A percentile compares a stretch with the other conserved stretches of the same genome.
phyloP scores from a whole-genome alignment of 495 filamentous ascomycete species.

The Penicillium robsamsonii region DNA sequence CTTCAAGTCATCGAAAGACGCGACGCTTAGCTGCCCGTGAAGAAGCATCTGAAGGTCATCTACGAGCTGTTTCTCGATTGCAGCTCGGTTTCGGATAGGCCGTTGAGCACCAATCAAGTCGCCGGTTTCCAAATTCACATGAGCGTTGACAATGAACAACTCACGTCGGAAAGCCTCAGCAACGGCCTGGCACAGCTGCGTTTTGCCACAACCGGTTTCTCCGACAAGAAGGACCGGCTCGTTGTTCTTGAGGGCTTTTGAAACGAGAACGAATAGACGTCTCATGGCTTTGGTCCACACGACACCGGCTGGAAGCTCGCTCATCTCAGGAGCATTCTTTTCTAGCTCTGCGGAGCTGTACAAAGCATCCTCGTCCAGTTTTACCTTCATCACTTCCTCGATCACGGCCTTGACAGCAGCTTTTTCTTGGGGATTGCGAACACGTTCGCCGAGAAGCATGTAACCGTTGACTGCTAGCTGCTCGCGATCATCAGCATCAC shows the following conservation, averaged over 20 bases:
- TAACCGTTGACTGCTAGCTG: conserved; percentile 90
- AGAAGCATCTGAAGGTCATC: conserved; percentile 57
- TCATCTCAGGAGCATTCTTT: conserved; percentile 36
- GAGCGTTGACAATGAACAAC: conserved; percentile 89
- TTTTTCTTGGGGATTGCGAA: conserved; percentile 86
- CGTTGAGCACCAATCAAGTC: conserved; percentile 95
- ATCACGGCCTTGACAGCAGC: conserved; percentile 81
- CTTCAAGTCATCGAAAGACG: conserved; percentile 47
- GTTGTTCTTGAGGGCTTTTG: conserved; percentile 79
- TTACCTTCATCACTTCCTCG: conserved; percentile 87
- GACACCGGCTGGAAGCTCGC: conserved; percentile 53
- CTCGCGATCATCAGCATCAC: conserved; percentile 78
- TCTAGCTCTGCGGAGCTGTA: conserved; percentile 65
- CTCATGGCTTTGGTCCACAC: conserved; percentile 97
- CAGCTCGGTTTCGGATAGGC: conserved; percentile 79
- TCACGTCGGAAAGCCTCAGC: conserved; percentile 72
- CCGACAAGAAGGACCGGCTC: conserved; percentile 94
- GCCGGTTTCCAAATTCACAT: conserved; percentile 95
- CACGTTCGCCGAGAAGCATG: conserved; percentile 92
- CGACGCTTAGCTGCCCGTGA: conserved; percentile 25
- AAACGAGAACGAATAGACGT: conserved; percentile 80
- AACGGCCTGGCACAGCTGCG: conserved; percentile 89
- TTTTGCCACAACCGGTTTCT: conserved; percentile 97
- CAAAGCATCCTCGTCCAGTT: conserved; percentile 67
- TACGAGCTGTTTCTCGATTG: conserved; percentile 62